These are phyloP conservation scores for Wickerhamiella shivajii DNA, from an alignment of 805 yeast species.

Conservation along the genomic window DNA sequence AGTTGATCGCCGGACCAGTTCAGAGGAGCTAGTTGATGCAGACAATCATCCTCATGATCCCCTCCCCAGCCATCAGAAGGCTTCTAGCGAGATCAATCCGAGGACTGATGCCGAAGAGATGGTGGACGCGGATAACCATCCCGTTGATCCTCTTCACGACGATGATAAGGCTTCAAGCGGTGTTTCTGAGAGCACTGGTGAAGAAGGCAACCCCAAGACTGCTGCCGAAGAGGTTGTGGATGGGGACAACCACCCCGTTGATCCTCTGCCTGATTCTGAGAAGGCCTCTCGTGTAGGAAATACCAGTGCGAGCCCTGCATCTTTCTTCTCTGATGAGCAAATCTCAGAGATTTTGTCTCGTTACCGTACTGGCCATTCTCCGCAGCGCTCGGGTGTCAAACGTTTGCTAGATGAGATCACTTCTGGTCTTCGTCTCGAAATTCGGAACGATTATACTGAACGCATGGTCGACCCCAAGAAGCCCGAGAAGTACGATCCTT, in stretches of 20 bases:
- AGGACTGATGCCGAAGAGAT: slow-evolving; percentile 2
- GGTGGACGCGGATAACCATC: slow-evolving; percentile 5
- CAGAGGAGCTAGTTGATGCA: slow-evolving; percentile 1
- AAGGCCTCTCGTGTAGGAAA: too few species aligned
- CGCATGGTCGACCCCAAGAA: slow-evolving; percentile 14
- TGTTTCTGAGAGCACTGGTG: too few species aligned
- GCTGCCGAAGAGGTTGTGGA: slow-evolving; percentile 1
- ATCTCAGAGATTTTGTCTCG: too few species aligned
- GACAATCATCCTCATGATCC: slow-evolving; percentile 1
- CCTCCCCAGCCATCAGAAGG: background rate
- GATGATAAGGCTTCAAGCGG: too few species aligned
- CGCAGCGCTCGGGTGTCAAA: slow-evolving; percentile 18
- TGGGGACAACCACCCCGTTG: slow-evolving; percentile 1
- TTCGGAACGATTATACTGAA: slow-evolving; percentile 17
- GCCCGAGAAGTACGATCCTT: slow-evolving; percentile 32
- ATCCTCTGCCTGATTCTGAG: too few species aligned
- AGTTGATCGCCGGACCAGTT: background rate
- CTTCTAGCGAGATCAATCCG: slow-evolving; percentile 1
- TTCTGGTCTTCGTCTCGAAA: slow-evolving; percentile 14
- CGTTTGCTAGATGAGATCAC: slow-evolving; percentile 21
- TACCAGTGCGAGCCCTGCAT: too few species aligned
- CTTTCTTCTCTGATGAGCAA: too few species aligned
- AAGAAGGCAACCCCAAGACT: background rate
- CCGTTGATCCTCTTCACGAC: slow-evolving; percentile 5
- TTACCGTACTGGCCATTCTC: background rate